Base-by-base conservation (phyloP, 2,329 filamentous ascomycete species). In the Beauveria australis region DNA sequence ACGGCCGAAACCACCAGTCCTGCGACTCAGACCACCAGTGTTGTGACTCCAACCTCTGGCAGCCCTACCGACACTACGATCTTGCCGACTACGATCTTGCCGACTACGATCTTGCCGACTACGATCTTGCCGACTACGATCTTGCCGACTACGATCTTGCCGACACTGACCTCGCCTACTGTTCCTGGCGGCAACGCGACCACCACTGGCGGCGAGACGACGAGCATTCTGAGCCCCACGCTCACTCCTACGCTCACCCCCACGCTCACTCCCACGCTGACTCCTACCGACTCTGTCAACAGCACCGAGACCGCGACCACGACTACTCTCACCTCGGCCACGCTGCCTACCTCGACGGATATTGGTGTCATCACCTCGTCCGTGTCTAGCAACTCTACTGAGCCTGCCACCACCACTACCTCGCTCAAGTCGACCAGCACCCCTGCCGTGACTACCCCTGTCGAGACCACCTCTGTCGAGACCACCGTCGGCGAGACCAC, bases 1-100 rank as follows among this genome's bases (percentile, higher is more conserved):
- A 24, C 44, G 22, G 30, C 49, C 16, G 30, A 40, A 8, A 19
- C 48, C 24, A 28, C 37, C 37, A 37, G 24, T 14, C 2, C 40
- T 24, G 7, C 40, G 24, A 53, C 47, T 40, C 16, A n/a, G 19
- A 58, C 30, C 19, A 51, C 51, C 10, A 59, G 48, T 33, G 26
- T 53, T 16, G 14, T 60, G 24, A 33, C 51, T 28, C 41, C 57
- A n/a, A 66, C 63, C 19, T 57, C 62, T 8, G 62, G 37, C 57
- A 40, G 62, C 14, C 60, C 63, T 54, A 63, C 63, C 10, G 63
- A 64, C 43, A 57, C 63, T 26, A 49, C n/a, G 58, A 57, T 14
- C 37, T 44, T 37, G 54, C 59, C 16, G 37, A 61, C 28, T 30
- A 30, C 28, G 28, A 30, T 30, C 3, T 10, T 30, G 28, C 28